Conservation (phyloP, 2,329 filamentous ascomycete species). For the Alternaria longipes region DNA sequence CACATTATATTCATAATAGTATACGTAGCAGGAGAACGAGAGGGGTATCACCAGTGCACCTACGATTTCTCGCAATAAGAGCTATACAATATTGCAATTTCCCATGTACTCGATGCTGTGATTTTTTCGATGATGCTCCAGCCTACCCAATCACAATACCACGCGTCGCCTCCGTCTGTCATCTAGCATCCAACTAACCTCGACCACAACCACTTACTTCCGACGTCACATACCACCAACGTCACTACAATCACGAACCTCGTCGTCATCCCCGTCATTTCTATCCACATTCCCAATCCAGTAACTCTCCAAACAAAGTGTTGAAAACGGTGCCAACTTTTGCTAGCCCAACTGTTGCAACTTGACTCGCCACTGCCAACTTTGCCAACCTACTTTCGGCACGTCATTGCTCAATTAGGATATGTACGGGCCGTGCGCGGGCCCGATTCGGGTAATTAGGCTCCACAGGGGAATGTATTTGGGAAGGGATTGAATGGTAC, state of each 20-base stretch:
- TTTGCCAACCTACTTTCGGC: slow-evolving; percentile 4
- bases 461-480: not conserved
- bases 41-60: not conserved
- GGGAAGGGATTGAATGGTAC: not conserved
- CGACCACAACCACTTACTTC: not conserved
- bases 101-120: not conserved
- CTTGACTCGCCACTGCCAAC: slow-evolving; percentile 3
- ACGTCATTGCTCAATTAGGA: not conserved
- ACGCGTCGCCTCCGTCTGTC: not conserved
- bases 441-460: not conserved
- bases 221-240: not conserved
- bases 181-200: not conserved
- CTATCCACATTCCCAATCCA: not conserved
- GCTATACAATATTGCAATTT: not conserved
- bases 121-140: not conserved
- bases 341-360: not conserved
- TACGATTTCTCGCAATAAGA: not conserved
- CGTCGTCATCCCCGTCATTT: not conserved
- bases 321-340: slow-evolving; percentile 14
- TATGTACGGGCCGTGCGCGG: not conserved
- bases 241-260: not conserved
- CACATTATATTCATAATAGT: not conserved
- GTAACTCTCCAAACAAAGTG: not conserved
- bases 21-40: not conserved
- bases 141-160: not conserved